Evolutionary conservation across 805 yeast species (phyloP).

Genomic region (Wickerhamiella hasegawae): DNA sequence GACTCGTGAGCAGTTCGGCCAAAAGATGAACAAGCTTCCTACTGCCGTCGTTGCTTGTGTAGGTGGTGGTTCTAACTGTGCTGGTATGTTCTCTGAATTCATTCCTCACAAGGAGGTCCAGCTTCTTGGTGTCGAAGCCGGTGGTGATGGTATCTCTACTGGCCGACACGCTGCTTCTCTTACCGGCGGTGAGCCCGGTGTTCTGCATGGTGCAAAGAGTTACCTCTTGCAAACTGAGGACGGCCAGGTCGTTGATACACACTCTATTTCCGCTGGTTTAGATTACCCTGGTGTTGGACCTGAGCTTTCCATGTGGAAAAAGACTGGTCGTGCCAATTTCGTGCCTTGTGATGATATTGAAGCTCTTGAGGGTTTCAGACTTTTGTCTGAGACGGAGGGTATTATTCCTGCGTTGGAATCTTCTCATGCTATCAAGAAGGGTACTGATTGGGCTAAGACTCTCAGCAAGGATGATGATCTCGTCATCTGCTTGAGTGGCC

Average conservation of each 20-base stretch:
- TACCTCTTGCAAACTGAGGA: conserved; percentile 80
- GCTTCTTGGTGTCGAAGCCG: conserved; percentile 93
- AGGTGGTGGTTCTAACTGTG: conserved; percentile 96
- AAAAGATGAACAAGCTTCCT: conserved; percentile 58
- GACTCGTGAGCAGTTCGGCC: conserved; percentile 76
- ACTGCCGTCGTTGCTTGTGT: conserved; percentile 96
- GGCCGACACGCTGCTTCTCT: conserved; percentile 86
- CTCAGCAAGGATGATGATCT: conserved; percentile 65
- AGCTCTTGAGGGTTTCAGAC: conserved; percentile 79
- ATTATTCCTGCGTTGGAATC: conserved; percentile 97
- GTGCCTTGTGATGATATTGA: conserved; percentile 91
- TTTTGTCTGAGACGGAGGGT: conserved; percentile 87
- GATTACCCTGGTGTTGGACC: conserved; percentile 99
- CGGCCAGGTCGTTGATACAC: conserved; percentile 96
- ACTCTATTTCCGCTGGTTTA: conserved; percentile 94
- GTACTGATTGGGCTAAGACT: conserved; percentile 70
- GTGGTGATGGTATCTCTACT: conserved; percentile 91
- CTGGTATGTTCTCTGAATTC: conserved; percentile 92
- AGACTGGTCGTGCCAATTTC: conserved; percentile 81
- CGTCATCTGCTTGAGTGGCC: conserved; percentile 84
- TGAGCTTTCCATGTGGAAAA: conserved; percentile 89
- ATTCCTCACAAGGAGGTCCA: conserved; percentile 64
- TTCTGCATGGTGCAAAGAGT: conserved; percentile 93
- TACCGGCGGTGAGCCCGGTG: conserved; percentile 93
- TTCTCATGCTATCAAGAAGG: conserved; percentile 92